Conservation (phyloP, 2,329 filamentous ascomycete genomes). For the Sporothrix schenckii region DNA sequence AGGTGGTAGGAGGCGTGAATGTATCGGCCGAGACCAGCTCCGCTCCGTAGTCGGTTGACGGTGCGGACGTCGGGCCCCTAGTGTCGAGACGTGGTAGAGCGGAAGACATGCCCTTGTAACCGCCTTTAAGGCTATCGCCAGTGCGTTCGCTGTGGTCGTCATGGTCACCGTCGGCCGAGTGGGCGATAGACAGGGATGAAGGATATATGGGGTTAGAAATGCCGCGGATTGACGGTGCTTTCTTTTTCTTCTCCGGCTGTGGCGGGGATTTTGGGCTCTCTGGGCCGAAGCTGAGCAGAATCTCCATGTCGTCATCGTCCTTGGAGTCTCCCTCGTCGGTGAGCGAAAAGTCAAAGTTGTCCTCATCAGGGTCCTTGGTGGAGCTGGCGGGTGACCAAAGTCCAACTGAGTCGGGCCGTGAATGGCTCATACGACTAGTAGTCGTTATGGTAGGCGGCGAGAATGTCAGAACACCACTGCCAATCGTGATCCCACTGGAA, state of each 20-base stretch:
- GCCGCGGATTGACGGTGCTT: constrained; percentile 28
- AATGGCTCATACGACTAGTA: constrained; percentile 37
- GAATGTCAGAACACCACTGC: constrained; percentile 43
- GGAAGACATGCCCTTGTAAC: not conserved
- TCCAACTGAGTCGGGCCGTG: constrained; percentile 50
- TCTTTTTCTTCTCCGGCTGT: not conserved
- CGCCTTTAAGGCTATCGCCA: not conserved
- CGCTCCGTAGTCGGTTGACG: not conserved
- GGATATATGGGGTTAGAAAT: constrained; percentile 9
- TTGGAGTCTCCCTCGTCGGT: constrained; percentile 47
- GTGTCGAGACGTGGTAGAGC: constrained; percentile 25
- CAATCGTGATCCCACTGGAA: constrained; percentile 24
- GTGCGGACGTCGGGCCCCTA: not conserved
- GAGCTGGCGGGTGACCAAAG: constrained; percentile 51
- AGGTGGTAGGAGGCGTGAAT: not conserved
- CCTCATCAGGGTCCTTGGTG: constrained; percentile 46
- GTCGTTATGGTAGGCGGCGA: constrained; percentile 6
- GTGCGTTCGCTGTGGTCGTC: constrained; percentile 10
- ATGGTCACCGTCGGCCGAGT: constrained; percentile 25
- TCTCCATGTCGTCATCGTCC: constrained; percentile 49
- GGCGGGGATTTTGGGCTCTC: constrained; percentile 28
- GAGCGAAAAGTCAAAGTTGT: not conserved
- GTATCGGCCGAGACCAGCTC: constrained; percentile 1
- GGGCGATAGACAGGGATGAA: constrained; percentile 28
- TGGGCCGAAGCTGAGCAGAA: constrained; percentile 35